phyloP scores from a whole-genome alignment of 2,329 filamentous ascomycete species.

The Microcyclospora tardicrescens region DNA sequence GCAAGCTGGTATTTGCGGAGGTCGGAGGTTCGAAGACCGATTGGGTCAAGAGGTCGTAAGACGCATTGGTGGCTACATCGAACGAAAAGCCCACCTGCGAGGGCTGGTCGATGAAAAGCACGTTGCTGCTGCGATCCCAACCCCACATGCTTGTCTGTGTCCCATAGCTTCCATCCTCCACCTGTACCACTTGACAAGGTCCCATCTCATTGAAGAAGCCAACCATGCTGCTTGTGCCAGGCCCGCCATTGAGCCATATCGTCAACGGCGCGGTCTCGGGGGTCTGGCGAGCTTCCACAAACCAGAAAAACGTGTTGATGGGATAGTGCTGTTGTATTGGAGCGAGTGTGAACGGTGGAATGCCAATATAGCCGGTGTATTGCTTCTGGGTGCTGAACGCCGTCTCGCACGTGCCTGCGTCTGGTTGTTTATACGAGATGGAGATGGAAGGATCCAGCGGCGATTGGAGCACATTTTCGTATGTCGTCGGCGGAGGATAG shows the following conservation, averaged over 20 bases:
- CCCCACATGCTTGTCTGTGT: conserved; percentile 34
- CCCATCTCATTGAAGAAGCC: conserved; percentile 41
- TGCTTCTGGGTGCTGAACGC: conserved; percentile 53
- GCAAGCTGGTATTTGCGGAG: conserved; percentile 41
- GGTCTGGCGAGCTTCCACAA: conserved; percentile 44
- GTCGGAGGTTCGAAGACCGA: conserved; percentile 25
- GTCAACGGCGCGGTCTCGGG: conserved; percentile 42
- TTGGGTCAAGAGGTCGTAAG: conserved; percentile 24
- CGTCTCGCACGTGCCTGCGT: conserved; percentile 50
- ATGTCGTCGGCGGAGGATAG: conserved; percentile 26
- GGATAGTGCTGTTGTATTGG: conserved; percentile 41
- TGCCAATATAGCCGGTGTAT: conserved; percentile 55
- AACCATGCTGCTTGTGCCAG: conserved; percentile 46
- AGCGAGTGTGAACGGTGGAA: conserved; percentile 36
- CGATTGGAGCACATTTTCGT: conserved; percentile 44
- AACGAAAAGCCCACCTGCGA: conserved; percentile 48
- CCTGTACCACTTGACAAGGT: conserved; percentile 24
- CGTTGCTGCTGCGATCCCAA: conserved; percentile 51
- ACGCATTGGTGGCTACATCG: conserved; percentile 30
- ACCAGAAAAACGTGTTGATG: conserved; percentile 55
- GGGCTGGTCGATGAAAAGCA: conserved; percentile 60
- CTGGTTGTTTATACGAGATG: conserved; percentile 53
- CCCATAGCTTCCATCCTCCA: conserved; percentile 21
- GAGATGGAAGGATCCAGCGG: conserved; percentile 51
- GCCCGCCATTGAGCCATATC: conserved; percentile 50